Evolutionary conservation across 345 rosid genomes (phyloP).

Genomic region (Pistacia vera): DNA sequence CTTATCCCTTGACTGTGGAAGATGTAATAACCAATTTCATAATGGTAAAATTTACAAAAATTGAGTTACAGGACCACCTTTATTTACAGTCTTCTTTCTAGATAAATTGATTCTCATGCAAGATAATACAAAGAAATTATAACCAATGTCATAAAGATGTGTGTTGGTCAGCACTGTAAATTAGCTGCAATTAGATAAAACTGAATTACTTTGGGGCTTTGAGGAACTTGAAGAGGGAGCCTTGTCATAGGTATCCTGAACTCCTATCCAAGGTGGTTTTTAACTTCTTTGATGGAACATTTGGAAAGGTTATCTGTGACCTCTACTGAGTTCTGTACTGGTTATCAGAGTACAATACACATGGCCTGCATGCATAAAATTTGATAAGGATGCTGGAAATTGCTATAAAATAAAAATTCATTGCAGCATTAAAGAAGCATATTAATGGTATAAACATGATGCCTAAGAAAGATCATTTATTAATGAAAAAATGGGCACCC

Average conservation of each 20-base stretch:
- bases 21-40: background rate
- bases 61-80: background rate
- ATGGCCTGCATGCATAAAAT: conserved; percentile 53
- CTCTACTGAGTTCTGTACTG: conserved; percentile 54
- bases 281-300: conserved; percentile 77
- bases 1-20: background rate
- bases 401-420: background rate
- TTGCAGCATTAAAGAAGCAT: background rate
- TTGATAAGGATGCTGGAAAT: conserved; percentile 12
- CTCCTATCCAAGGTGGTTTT: conserved; percentile 64
- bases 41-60: background rate
- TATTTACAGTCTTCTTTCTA: background rate
- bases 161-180: background rate
- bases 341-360: conserved; percentile 80
- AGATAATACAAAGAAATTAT: background rate
- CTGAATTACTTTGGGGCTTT: conserved; percentile 52
- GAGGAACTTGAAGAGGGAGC: conserved; percentile 86
- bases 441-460: background rate
- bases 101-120: background rate
- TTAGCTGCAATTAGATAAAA: background rate
- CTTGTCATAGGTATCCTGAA: conserved; percentile 65
- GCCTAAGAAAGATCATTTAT: background rate
- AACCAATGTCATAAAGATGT: background rate
- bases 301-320: conserved; percentile 75
- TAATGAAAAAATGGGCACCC: background rate